A percentile compares a stretch with the other conserved stretches of the same genome.
phyloP scores from a whole-genome alignment of 306 rosid species.

The cucumber (Cucumis sativus) region Cucumber_9930_V3 NC_026658.2:26060501-26061000 shows the following conservation, averaged over 20 bases:
- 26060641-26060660: constrained; percentile 12
- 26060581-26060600: background rate
- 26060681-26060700: background rate
- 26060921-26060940: background rate
- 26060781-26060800: background rate
- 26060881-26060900: background rate
- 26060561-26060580: background rate
- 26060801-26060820: background rate
- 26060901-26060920: background rate
- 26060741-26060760: background rate
- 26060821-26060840: background rate
- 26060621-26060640: background rate
- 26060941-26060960: background rate
- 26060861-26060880: background rate
- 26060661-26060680: constrained; percentile 12
- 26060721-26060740: background rate
- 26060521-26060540: background rate
- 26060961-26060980: background rate
- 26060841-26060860: background rate
- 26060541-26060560: background rate
- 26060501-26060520: background rate
- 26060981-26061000: background rate
- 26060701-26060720: background rate
- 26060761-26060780: background rate
- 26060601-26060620: background rate